phyloP scores from a whole-genome alignment of 306 rosid species.

The Abrus pulchellus region DNA sequence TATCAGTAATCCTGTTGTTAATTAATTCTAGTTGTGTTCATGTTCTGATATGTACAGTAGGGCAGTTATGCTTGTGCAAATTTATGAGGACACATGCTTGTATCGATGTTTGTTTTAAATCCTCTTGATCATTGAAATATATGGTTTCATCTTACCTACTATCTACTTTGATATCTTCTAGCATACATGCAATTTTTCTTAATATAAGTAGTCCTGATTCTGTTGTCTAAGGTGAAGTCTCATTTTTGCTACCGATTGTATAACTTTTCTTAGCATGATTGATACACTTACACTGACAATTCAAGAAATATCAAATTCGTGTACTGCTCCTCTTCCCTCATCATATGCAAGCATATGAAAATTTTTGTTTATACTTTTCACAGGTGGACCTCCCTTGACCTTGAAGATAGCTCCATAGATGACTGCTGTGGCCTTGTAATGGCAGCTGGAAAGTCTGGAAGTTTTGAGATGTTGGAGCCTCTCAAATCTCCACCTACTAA shows the following conservation, averaged over 20 bases:
- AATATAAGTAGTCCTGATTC: not conserved
- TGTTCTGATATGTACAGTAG: not conserved
- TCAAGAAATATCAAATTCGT: not conserved
- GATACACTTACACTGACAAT: not conserved
- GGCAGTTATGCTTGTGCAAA: not conserved
- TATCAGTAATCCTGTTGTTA: not conserved
- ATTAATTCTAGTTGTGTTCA: not conserved
- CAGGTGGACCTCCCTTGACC: conserved; percentile 76
- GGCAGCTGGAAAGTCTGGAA: conserved; percentile 75
- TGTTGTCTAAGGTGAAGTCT: not conserved
- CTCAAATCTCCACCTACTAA: conserved; percentile 76
- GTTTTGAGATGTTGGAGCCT: conserved; percentile 70
- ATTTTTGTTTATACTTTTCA: conserved; percentile 39
- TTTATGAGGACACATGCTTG: not conserved
- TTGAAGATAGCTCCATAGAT: conserved; percentile 69
- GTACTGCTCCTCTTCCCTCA: not conserved
- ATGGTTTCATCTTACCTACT: not conserved
- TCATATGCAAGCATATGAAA: conserved; percentile 29
- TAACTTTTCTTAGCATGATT: not conserved
- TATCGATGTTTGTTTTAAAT: conserved; percentile 31
- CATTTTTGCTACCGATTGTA: not conserved
- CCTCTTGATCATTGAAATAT: conserved; percentile 33
- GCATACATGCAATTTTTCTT: conserved; percentile 11
- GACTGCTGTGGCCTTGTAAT: conserved; percentile 75
- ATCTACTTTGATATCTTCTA: conserved; percentile 4